Evolutionary conservation across 1,284 basidiomycete genomes (phyloP).

Genomic region (Pseudozyma sp.): DNA sequence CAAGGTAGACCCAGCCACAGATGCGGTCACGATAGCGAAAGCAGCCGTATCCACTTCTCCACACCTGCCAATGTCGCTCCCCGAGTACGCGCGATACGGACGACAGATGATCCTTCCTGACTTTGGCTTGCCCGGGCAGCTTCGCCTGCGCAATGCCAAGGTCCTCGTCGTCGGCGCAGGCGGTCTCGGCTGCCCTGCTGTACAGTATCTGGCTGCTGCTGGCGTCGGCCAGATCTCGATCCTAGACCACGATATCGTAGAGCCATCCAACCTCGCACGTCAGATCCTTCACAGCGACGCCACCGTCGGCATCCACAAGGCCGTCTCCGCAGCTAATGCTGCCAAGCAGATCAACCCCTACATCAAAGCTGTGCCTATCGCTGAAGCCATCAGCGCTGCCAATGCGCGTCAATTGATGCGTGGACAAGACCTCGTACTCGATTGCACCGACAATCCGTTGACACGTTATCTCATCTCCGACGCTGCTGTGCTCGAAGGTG

Average conservation of each 20-base stretch:
- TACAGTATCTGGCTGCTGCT: conserved; percentile 91
- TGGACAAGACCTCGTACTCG: conserved; percentile 79
- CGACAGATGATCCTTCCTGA: conserved; percentile 95
- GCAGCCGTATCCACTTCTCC: background rate
- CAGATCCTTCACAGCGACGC: conserved; percentile 89
- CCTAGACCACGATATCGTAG: conserved; percentile 90
- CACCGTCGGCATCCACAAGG: conserved; percentile 85
- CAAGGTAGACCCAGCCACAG: background rate
- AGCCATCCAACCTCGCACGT: conserved; percentile 91
- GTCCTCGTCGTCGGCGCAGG: conserved; percentile 94
- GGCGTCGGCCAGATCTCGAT: conserved; percentile 89
- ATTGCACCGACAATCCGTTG: conserved; percentile 93
- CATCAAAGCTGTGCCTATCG: conserved; percentile 44
- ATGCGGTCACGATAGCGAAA: background rate
- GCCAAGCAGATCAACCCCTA: conserved; percentile 58
- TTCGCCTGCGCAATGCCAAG: conserved; percentile 80
- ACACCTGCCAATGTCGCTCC: conserved; percentile 66
- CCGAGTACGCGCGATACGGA: conserved; percentile 90
- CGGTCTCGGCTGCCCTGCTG: conserved; percentile 92
- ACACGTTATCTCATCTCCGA: conserved; percentile 96
- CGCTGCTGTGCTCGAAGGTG: conserved; percentile 78
- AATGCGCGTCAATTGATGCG: conserved; percentile 55
- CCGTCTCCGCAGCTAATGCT: conserved; percentile 78
- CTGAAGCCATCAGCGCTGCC: conserved; percentile 27
- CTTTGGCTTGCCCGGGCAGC: conserved; percentile 82